Evolutionary conservation across 192 early-diverging fungal genomes (phyloP).

Genomic region (Podila epigama): DNA sequence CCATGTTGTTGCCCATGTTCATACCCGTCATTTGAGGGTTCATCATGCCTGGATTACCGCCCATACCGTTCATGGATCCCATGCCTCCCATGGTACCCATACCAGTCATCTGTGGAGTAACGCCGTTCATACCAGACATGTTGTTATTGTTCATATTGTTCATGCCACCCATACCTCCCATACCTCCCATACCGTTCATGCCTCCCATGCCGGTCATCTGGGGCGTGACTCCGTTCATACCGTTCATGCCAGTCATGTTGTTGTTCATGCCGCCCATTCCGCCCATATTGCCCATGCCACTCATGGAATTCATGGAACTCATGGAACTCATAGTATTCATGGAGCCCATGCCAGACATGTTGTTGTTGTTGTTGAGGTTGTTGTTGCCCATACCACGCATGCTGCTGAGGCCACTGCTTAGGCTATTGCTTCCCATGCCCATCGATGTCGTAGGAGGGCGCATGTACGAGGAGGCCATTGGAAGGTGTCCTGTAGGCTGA

Average conservation of each 20-base stretch:
- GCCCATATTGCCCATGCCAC: background rate
- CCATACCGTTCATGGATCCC: conserved; percentile 13
- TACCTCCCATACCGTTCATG: conserved; percentile 17
- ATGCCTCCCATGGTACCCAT: conserved; percentile 25
- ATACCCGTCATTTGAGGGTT: conserved; percentile 29
- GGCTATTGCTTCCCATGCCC: background rate
- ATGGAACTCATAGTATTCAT: background rate
- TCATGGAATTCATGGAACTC: background rate
- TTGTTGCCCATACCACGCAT: conserved; percentile 7
- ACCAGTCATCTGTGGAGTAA: no score
- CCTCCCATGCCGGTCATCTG: conserved; percentile 19
- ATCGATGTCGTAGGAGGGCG: conserved; percentile 32
- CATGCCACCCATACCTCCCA: conserved; percentile 22
- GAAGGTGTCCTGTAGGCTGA: conserved; percentile 35
- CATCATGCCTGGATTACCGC: conserved; percentile 3
- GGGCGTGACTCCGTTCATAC: conserved; percentile 1
- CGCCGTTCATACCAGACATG: conserved; percentile 7
- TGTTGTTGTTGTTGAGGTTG: background rate
- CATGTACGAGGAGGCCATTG: conserved; percentile 49
- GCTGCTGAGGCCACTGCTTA: conserved; percentile 4
- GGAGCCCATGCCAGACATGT: background rate
- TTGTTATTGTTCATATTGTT: conserved; percentile 10
- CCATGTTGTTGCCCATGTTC: conserved; percentile 21
- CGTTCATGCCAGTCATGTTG: conserved; percentile 32
- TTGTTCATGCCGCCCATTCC: conserved; percentile 27